These are phyloP conservation scores for Pulveroboletus sp. DNA, from an alignment of 768 basidiomycete species.

Conservation along the genomic window DNA sequence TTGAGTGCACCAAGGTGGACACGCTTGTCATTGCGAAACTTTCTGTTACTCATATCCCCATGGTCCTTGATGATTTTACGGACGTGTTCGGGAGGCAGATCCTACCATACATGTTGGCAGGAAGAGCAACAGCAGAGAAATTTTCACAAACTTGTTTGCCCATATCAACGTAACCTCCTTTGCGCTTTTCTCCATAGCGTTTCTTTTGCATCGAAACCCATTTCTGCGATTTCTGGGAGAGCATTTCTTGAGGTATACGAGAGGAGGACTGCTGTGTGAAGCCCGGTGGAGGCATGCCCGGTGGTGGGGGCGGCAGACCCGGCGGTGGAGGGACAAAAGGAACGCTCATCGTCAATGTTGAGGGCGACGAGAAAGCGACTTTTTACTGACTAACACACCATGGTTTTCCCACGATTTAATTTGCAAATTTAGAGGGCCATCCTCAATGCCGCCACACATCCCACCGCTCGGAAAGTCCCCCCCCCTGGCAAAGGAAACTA, in stretches of 20 bases:
- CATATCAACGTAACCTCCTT: slow-evolving; percentile 87
- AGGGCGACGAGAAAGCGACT: slow-evolving; percentile 23
- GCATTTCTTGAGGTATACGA: slow-evolving; percentile 59
- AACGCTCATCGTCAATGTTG: slow-evolving; percentile 33
- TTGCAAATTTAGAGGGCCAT: too few relatives aligned
- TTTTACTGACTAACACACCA: slow-evolving; percentile 25
- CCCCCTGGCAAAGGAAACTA: too few relatives aligned
- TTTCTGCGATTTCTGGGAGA: slow-evolving; percentile 92
- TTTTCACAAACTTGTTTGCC: slow-evolving; percentile 77
- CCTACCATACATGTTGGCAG: slow-evolving; percentile 42
- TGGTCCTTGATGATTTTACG: slow-evolving; percentile 99
- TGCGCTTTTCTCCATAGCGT: slow-evolving; percentile 88
- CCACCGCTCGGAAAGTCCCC: too few relatives aligned
- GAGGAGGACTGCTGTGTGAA: slow-evolving; percentile 35
- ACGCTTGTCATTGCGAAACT: slow-evolving; percentile 99
- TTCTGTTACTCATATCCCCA: slow-evolving; percentile 99
- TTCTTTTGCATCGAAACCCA: slow-evolving; percentile 94
- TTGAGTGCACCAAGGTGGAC: slow-evolving; percentile 97
- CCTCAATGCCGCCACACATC: too few relatives aligned
- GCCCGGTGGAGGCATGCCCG: slow-evolving; percentile 38
- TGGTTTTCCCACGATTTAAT: too few relatives aligned
- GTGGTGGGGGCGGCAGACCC: slow-evolving; percentile 41
- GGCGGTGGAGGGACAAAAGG: slow-evolving; percentile 38
- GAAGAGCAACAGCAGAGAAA: background rate
- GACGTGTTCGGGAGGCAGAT: slow-evolving; percentile 95